A percentile compares a stretch with the other conserved stretches of the same genome.
Conservation (phyloP, 2,329 filamentous ascomycete species). For the Calonectria pseudoturangicola region DNA sequence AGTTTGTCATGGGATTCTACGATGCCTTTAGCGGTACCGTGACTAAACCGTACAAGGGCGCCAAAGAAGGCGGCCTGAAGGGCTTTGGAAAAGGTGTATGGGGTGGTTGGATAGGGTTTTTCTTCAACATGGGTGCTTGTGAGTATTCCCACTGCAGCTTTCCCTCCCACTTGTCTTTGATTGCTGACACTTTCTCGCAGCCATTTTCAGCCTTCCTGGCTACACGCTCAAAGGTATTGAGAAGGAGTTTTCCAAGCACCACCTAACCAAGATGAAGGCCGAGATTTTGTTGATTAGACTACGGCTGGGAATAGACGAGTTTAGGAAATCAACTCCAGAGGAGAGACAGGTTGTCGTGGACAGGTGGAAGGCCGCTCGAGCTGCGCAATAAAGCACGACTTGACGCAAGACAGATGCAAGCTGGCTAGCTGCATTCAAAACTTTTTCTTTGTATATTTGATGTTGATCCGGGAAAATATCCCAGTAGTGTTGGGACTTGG, state of each 20-base stretch:
- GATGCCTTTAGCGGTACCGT: conserved; percentile 81
- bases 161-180: background rate
- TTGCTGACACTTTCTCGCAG: conserved; percentile 29
- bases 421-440: background rate
- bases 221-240: conserved; percentile 73
- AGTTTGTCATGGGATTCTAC: conserved; percentile 78
- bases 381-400: background rate
- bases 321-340: conserved; percentile 44
- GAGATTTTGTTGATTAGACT: conserved; percentile 59
- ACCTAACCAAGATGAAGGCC: conserved; percentile 57
- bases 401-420: conserved; percentile 8
- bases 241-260: conserved; percentile 64
- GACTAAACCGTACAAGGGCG: conserved; percentile 78
- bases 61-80: conserved; percentile 75
- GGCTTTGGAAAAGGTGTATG: conserved; percentile 77
- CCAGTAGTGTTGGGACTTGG: background rate
- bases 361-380: conserved; percentile 40
- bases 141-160: conserved; percentile 11
- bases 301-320: conserved; percentile 57
- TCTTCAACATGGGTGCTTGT: conserved; percentile 66
- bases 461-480: conserved; percentile 8
- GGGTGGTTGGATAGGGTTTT: conserved; percentile 66
- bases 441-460: conserved; percentile 2
- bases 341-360: conserved; percentile 34
- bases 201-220: conserved; percentile 67